A percentile compares a stretch with the other conserved stretches of the same genome.
phyloP scores from a whole-genome alignment of 495 filamentous ascomycete genomes.

The Aspergillus sclerotioniger region DNA sequence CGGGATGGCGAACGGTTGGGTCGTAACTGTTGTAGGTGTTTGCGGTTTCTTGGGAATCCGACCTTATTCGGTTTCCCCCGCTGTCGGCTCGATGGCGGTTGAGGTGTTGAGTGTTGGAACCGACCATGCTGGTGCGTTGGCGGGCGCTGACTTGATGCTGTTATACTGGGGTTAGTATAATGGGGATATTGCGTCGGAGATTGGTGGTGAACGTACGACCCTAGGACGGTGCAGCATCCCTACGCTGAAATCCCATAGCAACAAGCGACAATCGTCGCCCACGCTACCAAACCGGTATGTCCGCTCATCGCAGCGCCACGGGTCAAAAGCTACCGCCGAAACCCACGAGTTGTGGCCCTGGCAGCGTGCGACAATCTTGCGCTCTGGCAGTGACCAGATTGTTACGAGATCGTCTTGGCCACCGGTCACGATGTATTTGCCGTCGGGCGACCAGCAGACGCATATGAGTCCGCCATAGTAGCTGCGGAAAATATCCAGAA shows the following conservation, averaged over 20 bases:
- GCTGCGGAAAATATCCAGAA: constrained; percentile 79
- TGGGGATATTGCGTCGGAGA: not conserved
- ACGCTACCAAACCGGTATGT: constrained; percentile 96
- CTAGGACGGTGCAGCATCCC: constrained; percentile 92
- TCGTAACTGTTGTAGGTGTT: constrained; percentile 47
- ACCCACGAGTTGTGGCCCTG: constrained; percentile 97
- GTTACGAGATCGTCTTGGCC: constrained; percentile 94
- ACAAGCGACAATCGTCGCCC: constrained; percentile 84
- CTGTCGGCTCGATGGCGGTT: constrained; percentile 73
- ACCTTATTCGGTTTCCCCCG: constrained; percentile 55
- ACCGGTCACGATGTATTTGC: constrained; percentile 91
- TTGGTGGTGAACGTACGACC: constrained; percentile 51
- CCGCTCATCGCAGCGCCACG: constrained; percentile 91
- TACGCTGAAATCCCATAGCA: constrained; percentile 96
- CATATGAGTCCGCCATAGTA: constrained; percentile 93
- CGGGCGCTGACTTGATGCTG: constrained; percentile 44
- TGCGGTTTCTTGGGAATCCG: constrained; percentile 62
- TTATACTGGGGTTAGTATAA: constrained; percentile 30
- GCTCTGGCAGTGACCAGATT: constrained; percentile 88
- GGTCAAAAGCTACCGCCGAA: constrained; percentile 87
- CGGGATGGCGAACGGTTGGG: constrained; percentile 62
- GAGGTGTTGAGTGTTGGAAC: constrained; percentile 58
- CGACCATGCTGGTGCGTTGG: constrained; percentile 39
- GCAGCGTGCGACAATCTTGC: constrained; percentile 82
- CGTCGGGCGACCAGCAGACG: constrained; percentile 96